A percentile compares a stretch with the other conserved stretches of the same genome.
Conservation (phyloP, 2,329 filamentous ascomycete genomes). For the Zelopaecilomyces penicillatus region DNA sequence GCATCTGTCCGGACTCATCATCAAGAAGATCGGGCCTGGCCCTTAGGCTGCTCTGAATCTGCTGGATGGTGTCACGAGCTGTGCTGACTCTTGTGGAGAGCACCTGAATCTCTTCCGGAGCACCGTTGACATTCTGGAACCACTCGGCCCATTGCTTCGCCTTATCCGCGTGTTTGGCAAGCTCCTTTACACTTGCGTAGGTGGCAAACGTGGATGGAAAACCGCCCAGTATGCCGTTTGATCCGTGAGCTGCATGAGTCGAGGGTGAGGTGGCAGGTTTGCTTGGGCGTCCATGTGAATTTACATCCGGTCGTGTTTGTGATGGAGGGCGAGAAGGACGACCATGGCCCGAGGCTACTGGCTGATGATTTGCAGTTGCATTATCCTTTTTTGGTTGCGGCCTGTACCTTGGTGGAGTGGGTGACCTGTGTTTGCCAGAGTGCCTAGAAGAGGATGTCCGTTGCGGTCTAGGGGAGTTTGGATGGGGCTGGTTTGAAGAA, state of each 20-base stretch:
- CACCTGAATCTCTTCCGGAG: slow-evolving; percentile 22
- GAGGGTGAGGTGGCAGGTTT: not conserved
- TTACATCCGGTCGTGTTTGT: slow-evolving; percentile 1
- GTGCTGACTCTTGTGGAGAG: slow-evolving; percentile 19
- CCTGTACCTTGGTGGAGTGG: slow-evolving; percentile 12
- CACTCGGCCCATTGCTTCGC: slow-evolving; percentile 27
- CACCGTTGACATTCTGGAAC: slow-evolving; percentile 22
- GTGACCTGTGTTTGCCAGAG: slow-evolving; percentile 3
- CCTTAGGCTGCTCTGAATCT: slow-evolving; percentile 21
- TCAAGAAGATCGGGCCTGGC: slow-evolving; percentile 22
- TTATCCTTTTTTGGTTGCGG: slow-evolving; percentile 5
- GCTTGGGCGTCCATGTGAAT: slow-evolving; percentile 1
- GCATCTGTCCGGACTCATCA: slow-evolving; percentile 18
- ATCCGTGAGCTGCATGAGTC: slow-evolving; percentile 2
- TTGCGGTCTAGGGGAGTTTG: not conserved
- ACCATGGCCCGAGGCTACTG: not conserved
- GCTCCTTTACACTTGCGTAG: slow-evolving; percentile 17
- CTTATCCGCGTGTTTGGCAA: slow-evolving; percentile 21
- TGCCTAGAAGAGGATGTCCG: slow-evolving; percentile 5
- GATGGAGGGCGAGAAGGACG: slow-evolving; percentile 2
- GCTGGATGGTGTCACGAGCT: slow-evolving; percentile 22
- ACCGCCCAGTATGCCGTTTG: slow-evolving; percentile 3
- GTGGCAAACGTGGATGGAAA: slow-evolving; percentile 18
- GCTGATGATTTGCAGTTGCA: slow-evolving; percentile 5
- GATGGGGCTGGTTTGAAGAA: not conserved